Conservation (phyloP, 2,329 filamentous ascomycete genomes). For the Pyrenophora graminea region DNA sequence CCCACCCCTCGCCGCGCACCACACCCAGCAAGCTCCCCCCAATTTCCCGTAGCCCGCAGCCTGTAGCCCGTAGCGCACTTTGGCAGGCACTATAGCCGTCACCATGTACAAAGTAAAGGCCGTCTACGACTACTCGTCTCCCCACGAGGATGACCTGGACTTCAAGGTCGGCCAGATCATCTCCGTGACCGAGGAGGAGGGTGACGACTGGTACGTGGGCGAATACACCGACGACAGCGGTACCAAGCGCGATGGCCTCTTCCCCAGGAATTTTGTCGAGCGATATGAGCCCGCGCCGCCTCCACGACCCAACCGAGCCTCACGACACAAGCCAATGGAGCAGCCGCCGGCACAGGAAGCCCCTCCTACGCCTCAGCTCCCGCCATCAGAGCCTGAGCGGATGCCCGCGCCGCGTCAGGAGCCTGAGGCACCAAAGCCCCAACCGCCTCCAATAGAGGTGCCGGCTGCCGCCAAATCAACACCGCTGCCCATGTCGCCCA, state of each 20-base stretch:
- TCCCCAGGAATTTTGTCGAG: constrained; percentile 96
- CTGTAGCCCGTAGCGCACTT: constrained; percentile 4
- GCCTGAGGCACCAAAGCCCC: constrained; percentile 45
- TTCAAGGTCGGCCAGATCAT: constrained; percentile 88
- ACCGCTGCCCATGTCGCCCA: constrained; percentile 30
- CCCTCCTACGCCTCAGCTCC: constrained; percentile 34
- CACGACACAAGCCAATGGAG: constrained; percentile 53
- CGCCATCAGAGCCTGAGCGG: constrained; percentile 8
- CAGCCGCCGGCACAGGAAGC: constrained; percentile 33
- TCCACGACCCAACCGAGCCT: constrained; percentile 75
- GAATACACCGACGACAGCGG: constrained; percentile 81
- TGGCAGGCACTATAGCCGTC: constrained; percentile 20
- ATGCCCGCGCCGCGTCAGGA: constrained; percentile 26
- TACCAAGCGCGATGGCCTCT: constrained; percentile 79
- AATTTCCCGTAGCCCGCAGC: neutral
- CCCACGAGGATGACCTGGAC: constrained; percentile 91
- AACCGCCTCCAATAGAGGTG: constrained; percentile 43
- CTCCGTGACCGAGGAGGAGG: constrained; percentile 89
- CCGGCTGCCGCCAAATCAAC: constrained; percentile 31
- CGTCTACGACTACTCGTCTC: constrained; percentile 89
- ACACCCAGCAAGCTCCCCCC: constrained; percentile 6
- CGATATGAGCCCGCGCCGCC: constrained; percentile 90
- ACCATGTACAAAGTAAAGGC: constrained; percentile 86
- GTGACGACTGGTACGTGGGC: constrained; percentile 90
- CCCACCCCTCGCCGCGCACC: constrained; percentile 18